Conservation (phyloP, 2,329 filamentous ascomycete species). For the Byssothecium circinans region DNA sequence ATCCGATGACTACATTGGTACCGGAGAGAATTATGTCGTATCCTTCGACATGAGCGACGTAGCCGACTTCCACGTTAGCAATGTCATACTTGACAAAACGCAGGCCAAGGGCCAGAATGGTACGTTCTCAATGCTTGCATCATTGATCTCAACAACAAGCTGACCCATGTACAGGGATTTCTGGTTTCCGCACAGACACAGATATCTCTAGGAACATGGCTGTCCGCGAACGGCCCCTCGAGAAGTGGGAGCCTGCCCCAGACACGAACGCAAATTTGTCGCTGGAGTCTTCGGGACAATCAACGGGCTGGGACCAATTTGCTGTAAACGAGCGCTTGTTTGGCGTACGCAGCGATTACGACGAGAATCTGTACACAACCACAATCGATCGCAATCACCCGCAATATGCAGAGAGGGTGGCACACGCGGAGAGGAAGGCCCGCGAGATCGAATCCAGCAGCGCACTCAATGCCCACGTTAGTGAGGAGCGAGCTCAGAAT, state of each 20-base stretch:
- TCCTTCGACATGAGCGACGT: slow-evolving; percentile 64
- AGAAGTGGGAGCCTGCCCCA: slow-evolving; percentile 75
- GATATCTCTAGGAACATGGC: slow-evolving; percentile 79
- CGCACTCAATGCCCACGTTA: slow-evolving; percentile 77
- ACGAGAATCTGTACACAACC: slow-evolving; percentile 95
- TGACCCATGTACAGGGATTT: slow-evolving; percentile 14
- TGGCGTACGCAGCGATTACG: slow-evolving; percentile 84
- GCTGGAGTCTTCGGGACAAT: slow-evolving; percentile 60
- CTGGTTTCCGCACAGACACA: slow-evolving; percentile 79
- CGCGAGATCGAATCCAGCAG: slow-evolving; percentile 82
- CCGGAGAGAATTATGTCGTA: slow-evolving; percentile 56
- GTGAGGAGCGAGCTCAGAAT: slow-evolving; percentile 80
- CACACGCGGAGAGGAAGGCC: slow-evolving; percentile 76
- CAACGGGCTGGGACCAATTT: slow-evolving; percentile 83
- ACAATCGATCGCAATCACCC: slow-evolving; percentile 82
- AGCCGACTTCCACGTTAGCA: slow-evolving; percentile 57
- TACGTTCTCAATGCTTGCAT: slow-evolving; percentile 39
- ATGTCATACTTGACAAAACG: slow-evolving; percentile 56
- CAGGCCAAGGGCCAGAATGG: slow-evolving; percentile 60
- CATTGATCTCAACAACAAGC: background rate
- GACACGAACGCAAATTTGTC: slow-evolving; percentile 67
- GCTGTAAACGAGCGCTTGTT: slow-evolving; percentile 85
- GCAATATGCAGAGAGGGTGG: slow-evolving; percentile 74
- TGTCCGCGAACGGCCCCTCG: slow-evolving; percentile 72
- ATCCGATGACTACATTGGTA: slow-evolving; percentile 49